Evolutionary conservation across 2,329 filamentous ascomycete species (phyloP), one percentile per base, ranked within the genome.

Genomic region (Emmonsiellopsis sp.): DNA sequence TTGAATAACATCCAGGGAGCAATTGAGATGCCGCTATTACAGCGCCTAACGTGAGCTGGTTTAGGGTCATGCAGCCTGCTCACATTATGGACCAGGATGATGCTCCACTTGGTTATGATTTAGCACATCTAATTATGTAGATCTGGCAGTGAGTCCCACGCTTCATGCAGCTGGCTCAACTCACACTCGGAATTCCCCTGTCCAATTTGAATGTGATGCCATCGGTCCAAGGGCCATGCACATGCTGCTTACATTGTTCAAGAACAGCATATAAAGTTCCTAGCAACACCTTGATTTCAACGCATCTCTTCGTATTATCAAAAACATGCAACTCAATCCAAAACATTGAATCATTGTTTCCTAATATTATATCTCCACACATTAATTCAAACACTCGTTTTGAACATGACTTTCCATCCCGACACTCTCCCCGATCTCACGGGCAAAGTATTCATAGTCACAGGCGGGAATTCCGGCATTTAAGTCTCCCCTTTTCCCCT

Each of bases 391-490:
- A 59, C 61, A 66, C 64, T 62, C 59, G 37, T 53, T 58, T 54
- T 58, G 7, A 53, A 26, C 48, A 70, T 70, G 67, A 60, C 63
- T 55, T 75, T 75, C 59, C 61, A 70, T 58, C 70, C 70, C 7
- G 66, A 72, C 35, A 64, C 62, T 50, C 68, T 77, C n/a, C 73
- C 73, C 7, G 61, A 70, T 54, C 71, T 77, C 46, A 58, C 59
- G 31, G 73, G 70, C 26, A 73, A 70, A 61, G 68, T 75, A 11
- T 75, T 66, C 53, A 64, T 76, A 46, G 71, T 76, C 55, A 76
- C 74, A 11, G 73, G 73, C 41, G 72, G 72, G 0, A 75, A 75
- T 54, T 67, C 73, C 9, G 74, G 73, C 60, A 73, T 75, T 72
- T 73, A 61, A 60, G 69, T 67, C 51, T 58, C 47, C 52, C 37